Conservation (phyloP, 1,139 yeast species). For the Candida glucosophila region DNA sequence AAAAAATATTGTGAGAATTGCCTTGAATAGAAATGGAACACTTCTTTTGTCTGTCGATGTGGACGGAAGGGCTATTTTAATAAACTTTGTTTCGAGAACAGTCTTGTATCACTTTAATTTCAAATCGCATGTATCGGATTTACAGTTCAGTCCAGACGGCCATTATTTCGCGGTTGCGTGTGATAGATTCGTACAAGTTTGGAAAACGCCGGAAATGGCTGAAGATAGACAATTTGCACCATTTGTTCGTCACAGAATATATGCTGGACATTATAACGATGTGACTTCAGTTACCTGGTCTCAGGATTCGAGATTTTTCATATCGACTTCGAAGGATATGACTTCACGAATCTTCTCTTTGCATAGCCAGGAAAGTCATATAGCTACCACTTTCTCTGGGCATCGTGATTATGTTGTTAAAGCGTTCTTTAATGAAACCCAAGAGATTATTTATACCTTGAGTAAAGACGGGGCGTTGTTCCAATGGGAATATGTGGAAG, state of each 20-base stretch:
- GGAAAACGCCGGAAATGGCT: constrained; percentile 80
- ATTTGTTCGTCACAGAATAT: constrained; percentile 79
- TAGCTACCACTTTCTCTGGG: constrained; percentile 83
- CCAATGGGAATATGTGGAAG: constrained; percentile 76
- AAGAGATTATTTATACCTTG: constrained; percentile 82
- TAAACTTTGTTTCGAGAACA: constrained; percentile 72
- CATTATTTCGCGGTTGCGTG: constrained; percentile 77
- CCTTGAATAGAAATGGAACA: constrained; percentile 75
- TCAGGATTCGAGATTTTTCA: constrained; percentile 75
- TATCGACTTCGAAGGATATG: constrained; percentile 84
- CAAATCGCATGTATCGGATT: constrained; percentile 64
- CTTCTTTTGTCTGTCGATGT: constrained; percentile 78
- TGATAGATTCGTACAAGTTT: constrained; percentile 78
- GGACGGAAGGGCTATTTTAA: constrained; percentile 90
- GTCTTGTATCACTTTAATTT: constrained; percentile 95
- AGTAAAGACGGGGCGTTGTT: constrained; percentile 94
- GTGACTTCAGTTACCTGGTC: constrained; percentile 82
- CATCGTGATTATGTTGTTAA: constrained; percentile 83
- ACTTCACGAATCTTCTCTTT: constrained; percentile 83
- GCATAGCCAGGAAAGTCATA: constrained; percentile 63
- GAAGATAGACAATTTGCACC: constrained; percentile 91
- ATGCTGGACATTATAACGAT: constrained; percentile 89
- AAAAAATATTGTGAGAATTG: constrained; percentile 70
- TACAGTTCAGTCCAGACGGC: constrained; percentile 88
- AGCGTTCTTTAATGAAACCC: constrained; percentile 80